Base-by-base conservation (phyloP, 1,284 basidiomycete species). In the Pisolithus thermaeus region DNA sequence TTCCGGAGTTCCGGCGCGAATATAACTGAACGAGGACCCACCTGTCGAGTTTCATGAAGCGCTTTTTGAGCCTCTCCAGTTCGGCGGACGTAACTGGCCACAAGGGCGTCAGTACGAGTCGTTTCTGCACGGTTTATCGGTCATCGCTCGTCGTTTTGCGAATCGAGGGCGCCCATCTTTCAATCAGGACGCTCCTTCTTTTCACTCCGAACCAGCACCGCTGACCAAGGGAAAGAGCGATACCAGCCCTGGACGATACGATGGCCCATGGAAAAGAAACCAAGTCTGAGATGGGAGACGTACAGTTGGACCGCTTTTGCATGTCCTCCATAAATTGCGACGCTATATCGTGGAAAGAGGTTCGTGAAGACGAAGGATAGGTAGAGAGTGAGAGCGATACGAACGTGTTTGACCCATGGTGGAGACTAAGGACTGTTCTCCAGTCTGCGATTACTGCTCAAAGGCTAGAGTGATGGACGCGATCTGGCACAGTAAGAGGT, bases 11-110 rank as follows among this genome's bases (percentile, higher is more conserved):
- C 32, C 12, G 32, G 12, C 5, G 12, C 32, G 12, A 35, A 1
- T 14, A 16, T 7, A 18, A 8, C 7, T 9, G 25, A 4, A 36
- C 32, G 46, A 11, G 36, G 32, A 59, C 44, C 54, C 57, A 83
- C 80, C 90, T 90, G 70, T 99, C 97, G 60, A 99, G 85, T 74
- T 99, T 99, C 92, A 99, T 97, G 71, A 99, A 99, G 46, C 96
- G 84, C 71, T 97, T 98, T 81, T 97, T 97, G 59, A 99, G 79
- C 43, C 96, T 83, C 64, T 97, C 90, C 58, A 97, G 75, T 73
- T 97, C 94, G 53, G 84, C 80, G 41, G 86, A 89, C 37, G 91
- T 96, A 81, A 97, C 93, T 97, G 69, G 25, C 44, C 11, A 47
- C 25, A 25, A 32, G 18, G 35, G 44, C 18, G 44, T 46, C 30